Conservation (phyloP, 306 rosid genomes). For the Vigna angularis region DNA sequence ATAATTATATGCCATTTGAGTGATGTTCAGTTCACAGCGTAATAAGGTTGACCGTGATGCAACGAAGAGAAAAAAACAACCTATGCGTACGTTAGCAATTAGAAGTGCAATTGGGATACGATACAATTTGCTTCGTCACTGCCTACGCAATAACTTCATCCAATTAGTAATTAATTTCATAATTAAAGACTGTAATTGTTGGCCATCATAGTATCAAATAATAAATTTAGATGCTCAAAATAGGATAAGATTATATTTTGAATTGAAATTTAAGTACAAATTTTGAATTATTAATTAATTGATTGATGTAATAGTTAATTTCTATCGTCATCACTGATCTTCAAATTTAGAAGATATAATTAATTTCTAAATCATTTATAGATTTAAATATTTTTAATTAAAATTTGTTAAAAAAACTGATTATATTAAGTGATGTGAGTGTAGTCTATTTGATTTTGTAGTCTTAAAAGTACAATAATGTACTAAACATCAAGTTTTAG, state of each 20-base stretch:
- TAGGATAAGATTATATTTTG: not conserved
- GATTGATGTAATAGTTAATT: too few relatives aligned
- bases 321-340: too few relatives aligned
- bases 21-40: not conserved
- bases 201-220: not conserved
- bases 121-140: slow-evolving; percentile 33
- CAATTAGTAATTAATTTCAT: not conserved
- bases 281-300: too few relatives aligned
- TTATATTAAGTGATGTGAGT: too few relatives aligned
- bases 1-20: slow-evolving; percentile 2
- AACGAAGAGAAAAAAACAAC: not conserved
- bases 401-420: too few relatives aligned
- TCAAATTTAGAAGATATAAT: too few relatives aligned
- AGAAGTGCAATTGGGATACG: not conserved
- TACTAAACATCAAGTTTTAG: too few relatives aligned
- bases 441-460: too few relatives aligned
- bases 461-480: too few relatives aligned
- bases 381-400: too few relatives aligned
- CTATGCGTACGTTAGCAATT: not conserved
- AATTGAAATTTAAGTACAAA: too few relatives aligned
- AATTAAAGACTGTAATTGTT: not conserved
- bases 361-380: too few relatives aligned
- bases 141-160: slow-evolving; percentile 35
- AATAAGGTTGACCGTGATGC: slow-evolving; percentile 10
- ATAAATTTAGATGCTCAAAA: not conserved